phyloP scores from a whole-genome alignment of 768 basidiomycete species.

The Boletus subcaerulescens region DNA sequence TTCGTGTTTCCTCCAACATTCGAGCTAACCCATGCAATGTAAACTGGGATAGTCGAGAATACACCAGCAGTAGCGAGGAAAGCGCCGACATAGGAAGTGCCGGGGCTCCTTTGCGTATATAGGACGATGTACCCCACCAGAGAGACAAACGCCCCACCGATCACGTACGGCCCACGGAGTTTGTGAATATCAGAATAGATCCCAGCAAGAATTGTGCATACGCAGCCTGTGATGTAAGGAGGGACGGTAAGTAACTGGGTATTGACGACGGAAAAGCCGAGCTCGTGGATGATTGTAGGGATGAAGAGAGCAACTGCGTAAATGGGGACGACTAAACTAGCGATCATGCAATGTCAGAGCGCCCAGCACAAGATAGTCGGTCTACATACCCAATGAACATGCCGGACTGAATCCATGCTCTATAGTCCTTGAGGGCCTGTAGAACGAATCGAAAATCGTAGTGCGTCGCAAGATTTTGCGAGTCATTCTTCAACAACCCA shows the following conservation, averaged over 20 bases:
- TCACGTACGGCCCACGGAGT: slow-evolving; percentile 48
- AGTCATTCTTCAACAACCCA: slow-evolving; percentile 39
- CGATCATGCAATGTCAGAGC: background rate
- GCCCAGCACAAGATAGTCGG: background rate
- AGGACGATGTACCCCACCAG: slow-evolving; percentile 53
- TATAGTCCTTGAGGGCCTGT: slow-evolving; percentile 48
- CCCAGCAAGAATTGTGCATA: slow-evolving; percentile 42
- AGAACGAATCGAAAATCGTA: slow-evolving; percentile 45
- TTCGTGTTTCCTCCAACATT: slow-evolving; percentile 56
- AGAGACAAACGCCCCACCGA: slow-evolving; percentile 40
- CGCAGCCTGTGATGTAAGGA: slow-evolving; percentile 45
- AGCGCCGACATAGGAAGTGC: slow-evolving; percentile 41
- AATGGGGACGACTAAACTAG: slow-evolving; percentile 41
- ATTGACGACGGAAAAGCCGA: slow-evolving; percentile 48
- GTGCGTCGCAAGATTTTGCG: slow-evolving; percentile 43
- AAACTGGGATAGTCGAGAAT: slow-evolving; percentile 46
- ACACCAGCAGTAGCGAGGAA: slow-evolving; percentile 51
- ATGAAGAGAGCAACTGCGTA: slow-evolving; percentile 49
- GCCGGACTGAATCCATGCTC: slow-evolving; percentile 29
- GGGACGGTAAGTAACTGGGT: slow-evolving; percentile 50
- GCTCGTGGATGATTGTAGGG: slow-evolving; percentile 47
- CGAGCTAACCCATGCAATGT: slow-evolving; percentile 52
- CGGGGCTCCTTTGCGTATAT: slow-evolving; percentile 30
- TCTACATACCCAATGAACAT: slow-evolving; percentile 40
- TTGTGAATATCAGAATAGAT: slow-evolving; percentile 40